Evolutionary conservation across 2,329 filamentous ascomycete genomes (phyloP), one percentile per base, ranked within the genome.

Genomic region (Ophiocordyceps camponoti-leonardi): DNA sequence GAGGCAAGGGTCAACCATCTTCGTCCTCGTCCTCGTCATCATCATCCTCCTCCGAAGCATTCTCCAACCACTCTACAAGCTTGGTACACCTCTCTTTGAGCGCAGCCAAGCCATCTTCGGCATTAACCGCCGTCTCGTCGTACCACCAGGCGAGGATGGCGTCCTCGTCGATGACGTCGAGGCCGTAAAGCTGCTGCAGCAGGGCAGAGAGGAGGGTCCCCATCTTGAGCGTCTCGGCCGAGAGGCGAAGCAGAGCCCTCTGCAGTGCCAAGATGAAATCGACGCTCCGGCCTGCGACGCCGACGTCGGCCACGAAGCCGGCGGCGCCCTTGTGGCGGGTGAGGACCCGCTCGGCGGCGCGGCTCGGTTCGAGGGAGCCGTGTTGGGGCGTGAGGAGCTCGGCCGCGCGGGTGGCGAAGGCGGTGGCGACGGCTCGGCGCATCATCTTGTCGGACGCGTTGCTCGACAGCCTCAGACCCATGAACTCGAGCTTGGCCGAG

Each of bases 381-480:
- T 69, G 63, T 23, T 70, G 69, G 13, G 64, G 67, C 46, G 66
- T 67, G 49, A 70, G 58, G 22, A 94, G 72, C 58, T 87, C 81
- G 6, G 79, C 73, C 42, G 88, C 82, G 47, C 83, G 81, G 55
- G 84, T 86, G 55, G 86, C 83, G 58, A 96, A 90, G 1, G 88
- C 84, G 2, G 81, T 77, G 2, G 86, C 86, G 22, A 96, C 81
- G 16, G 92, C 87, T 31, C 82, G 81, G 41, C 90, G 84, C 56
- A 96, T 85, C 61, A 92, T 83, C 51, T 81, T 75, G 56, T 94
- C 90, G 1, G 86, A 88, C 2, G 92, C 92, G 56, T 96, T 86
- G 55, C 84, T 86, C 46, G 81, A 83, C 61, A 98, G 85, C 12
- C 90, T 82, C n/a, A 96, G 71, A 42, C 86, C 85, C 68, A 88